phyloP scores from a whole-genome alignment of 2,329 filamentous ascomycete species.

The Colletotrichum sp. region DNA sequence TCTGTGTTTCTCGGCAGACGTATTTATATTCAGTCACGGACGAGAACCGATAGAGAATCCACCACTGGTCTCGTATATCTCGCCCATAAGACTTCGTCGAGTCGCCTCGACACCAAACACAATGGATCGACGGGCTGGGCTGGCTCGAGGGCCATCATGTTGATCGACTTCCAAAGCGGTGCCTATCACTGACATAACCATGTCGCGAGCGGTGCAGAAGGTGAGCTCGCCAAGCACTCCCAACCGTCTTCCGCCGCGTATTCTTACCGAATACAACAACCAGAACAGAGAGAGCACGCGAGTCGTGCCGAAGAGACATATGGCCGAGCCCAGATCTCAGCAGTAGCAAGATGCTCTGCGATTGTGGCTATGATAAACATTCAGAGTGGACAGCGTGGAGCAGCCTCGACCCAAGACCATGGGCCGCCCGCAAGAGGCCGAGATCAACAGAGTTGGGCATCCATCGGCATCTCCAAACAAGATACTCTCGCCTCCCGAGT shows the following conservation, averaged over 20 bases:
- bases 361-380: neutral
- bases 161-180: neutral
- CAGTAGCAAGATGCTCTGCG: neutral
- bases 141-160: neutral
- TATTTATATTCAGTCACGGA: neutral
- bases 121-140: neutral
- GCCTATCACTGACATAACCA: neutral
- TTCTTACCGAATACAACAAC: neutral
- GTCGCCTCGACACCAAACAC: neutral
- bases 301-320: neutral
- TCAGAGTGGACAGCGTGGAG: neutral
- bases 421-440: neutral
- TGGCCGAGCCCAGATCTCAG: neutral
- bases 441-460: neutral
- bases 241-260: neutral
- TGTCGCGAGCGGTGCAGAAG: neutral
- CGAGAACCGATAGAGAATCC: neutral
- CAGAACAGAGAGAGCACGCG: neutral
- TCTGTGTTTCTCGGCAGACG: neutral
- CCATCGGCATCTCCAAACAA: neutral
- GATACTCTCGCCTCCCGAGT: neutral
- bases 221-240: neutral
- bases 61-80: neutral
- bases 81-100: neutral
- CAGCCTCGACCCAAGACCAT: neutral